Evolutionary conservation across 2,329 filamentous ascomycete species (phyloP), one percentile per base, ranked within the genome.

Genomic region (Xylaria sp.): DNA sequence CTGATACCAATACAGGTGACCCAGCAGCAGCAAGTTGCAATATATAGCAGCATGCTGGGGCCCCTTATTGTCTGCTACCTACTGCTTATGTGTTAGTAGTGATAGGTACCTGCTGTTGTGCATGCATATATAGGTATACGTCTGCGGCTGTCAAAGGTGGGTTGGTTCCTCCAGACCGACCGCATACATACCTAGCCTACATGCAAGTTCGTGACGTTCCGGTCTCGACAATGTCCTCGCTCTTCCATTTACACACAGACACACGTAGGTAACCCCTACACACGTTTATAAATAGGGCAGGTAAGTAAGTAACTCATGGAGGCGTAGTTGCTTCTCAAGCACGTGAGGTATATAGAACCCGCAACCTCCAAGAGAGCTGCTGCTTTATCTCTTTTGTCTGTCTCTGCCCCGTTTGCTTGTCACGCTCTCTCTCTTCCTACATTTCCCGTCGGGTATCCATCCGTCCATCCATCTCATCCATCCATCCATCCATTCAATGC

Each of bases 391-490:
- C 9, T n/a, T n/a, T n/a, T n/a, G n/a, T n/a, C n/a, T n/a, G n/a
- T n/a, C n/a, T n/a, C n/a, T n/a, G n/a, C n/a, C n/a, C n/a, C n/a
- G n/a, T n/a, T n/a, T n/a, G n/a, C n/a, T n/a, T n/a, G n/a, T n/a
- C n/a, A n/a, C n/a, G n/a, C n/a, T n/a, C n/a, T n/a, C n/a, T n/a
- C n/a, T n/a, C n/a, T n/a, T n/a, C n/a, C n/a, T n/a, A n/a, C 29
- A 34, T 39, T 34, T 52, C 38, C 39, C 24, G 38, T 50, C 16
- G 11, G 48, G 38, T 53, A 50, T 48, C 21, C 46, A 38, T 52
- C 51, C n/a, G n/a, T n/a, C n/a, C n/a, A n/a, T n/a, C n/a, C n/a
- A n/a, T n/a, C n/a, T n/a, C n/a, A n/a, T n/a, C n/a, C n/a, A n/a
- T n/a, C n/a, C n/a, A n/a, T n/a, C n/a, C n/a, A n/a, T n/a, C n/a